These are phyloP conservation scores for Beauveria varroae DNA, from an alignment of 2,329 filamentous ascomycete species.

Conservation along the genomic window DNA sequence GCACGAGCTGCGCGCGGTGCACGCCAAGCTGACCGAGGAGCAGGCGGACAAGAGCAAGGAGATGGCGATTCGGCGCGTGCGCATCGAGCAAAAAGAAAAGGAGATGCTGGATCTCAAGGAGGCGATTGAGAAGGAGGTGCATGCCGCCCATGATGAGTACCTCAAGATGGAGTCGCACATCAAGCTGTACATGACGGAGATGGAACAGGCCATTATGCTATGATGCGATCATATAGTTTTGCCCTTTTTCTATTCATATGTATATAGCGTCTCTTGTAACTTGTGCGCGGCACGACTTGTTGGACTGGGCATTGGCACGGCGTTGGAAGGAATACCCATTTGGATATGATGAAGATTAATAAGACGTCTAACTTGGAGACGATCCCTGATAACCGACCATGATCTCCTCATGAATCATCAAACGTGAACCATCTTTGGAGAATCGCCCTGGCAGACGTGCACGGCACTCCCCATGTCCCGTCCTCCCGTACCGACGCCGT, in stretches of 20 bases:
- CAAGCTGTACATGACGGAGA: conserved; percentile 95
- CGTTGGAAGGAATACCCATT: conserved; percentile 3
- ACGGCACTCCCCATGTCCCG: conserved; percentile 49
- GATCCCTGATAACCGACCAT: no score
- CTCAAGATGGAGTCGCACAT: conserved; percentile 97
- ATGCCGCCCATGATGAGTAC: conserved; percentile 86
- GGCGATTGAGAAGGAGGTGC: conserved; percentile 91
- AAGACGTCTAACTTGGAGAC: not conserved
- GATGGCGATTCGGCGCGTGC: conserved; percentile 83
- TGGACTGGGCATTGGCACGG: conserved; percentile 1
- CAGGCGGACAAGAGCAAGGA: conserved; percentile 79
- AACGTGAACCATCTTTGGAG: conserved; percentile 57
- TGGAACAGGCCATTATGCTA: conserved; percentile 74
- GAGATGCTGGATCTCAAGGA: conserved; percentile 99
- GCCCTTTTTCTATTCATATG: not conserved
- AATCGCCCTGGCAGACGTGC: conserved; percentile 49
- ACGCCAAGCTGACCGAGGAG: conserved; percentile 77
- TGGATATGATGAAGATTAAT: not conserved
- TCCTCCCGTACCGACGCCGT: conserved; percentile 41
- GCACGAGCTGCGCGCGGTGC: conserved; percentile 77
- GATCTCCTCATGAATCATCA: not conserved
- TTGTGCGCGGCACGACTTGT: not conserved
- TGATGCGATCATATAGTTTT: not conserved
- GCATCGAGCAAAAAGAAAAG: conserved; percentile 97
- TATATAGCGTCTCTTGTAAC: not conserved